Evolutionary conservation across 345 rosid species (phyloP), one percentile per base, ranked within the genome.

Genomic region (Arabidopsis thaliana): DNA sequence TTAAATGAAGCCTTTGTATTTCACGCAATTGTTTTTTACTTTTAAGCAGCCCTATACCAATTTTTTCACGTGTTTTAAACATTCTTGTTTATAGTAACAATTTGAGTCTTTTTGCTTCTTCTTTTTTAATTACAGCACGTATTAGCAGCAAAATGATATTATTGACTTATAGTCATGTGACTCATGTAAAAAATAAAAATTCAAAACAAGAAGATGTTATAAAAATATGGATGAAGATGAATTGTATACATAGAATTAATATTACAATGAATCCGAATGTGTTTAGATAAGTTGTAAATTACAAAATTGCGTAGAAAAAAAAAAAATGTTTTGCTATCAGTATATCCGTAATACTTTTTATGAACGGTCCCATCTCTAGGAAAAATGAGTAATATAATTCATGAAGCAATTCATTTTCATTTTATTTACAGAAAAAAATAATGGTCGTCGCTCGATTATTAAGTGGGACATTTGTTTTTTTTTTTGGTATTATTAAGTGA

Each of bases 361-460:
- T 48, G 24, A 7, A 20, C 24, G 25, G 52, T 16, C 52, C 24
- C 24, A 20, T 48, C 52, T 48, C 25, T 48, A 16, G 20, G 4
- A 20, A 8, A 48, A 48, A 7, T 20, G 3, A 20, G 52, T 20
- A 7, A 20, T 20, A 48, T 48, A 20, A 23, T 4, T 9, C 4
- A 8, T 5, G 65, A 44, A 45, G 12, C 55, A 57, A 57, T 4
- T 59, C 1, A 37, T 5, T 48, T 33, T 8, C 48, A 3, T 3
- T 6, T 14, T 28, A 28, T 34, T 22, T 37, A 7, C 23, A 16
- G 20, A 16, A 13, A 38, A 13, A 57, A 69, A 46, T 6, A 58
- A 45, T 71, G 24, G 73, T 75, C 20, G 44, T 59, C 38, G 46
- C 25, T 59, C 38, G 46, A 50, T 49, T 48, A 62, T 51, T 24